Evolutionary conservation across 192 early-diverging fungal genomes (phyloP), one percentile per base, ranked within the genome.

Genomic region (Coemansia sp.): DNA sequence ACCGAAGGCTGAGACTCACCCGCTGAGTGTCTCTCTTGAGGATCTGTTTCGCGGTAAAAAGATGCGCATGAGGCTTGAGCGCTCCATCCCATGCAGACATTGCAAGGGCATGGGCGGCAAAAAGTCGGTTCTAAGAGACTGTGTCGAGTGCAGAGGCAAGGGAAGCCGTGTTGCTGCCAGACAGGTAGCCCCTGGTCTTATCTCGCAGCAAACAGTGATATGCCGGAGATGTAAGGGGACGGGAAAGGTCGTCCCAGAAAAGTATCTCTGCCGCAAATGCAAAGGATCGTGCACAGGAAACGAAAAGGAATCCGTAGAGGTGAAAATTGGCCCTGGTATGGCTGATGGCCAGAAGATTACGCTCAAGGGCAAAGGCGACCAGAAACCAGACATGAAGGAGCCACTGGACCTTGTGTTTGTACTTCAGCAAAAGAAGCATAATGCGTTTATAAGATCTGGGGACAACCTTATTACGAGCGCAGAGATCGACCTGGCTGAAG

Each of bases 251-350:
- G 91, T 97, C 68, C 89, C 87, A 13, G 88, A 90, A 26, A 95
- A 93, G 85, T 90, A 94, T 79, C 82, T 87, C 36, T 99, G 98
- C 82, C 94, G 95, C 80, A 88, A 88, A 54, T 99, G 98, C 86
- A 94, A 93, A 73, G 98, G 96, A 7, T 78, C 80, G 62, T 92
- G 97, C 82, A 87, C 94, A 1, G 78, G 85, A 12, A 83, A 88
- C 32, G 96, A 96, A 80, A 92, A 92, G 67, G 98, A 98, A 76
- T 84, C 89, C 7, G 88, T 99, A 49, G 95, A 96, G 66, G 87
- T 99, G 62, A 88, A 87, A 69, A 90, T 99, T 49, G 94, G 98
- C 68, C 96, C 94, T 75, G 98, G 98, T 39, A 96, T 97, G 94
- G 72, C 65, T 37, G 85, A 97, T 63, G 92, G 93, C 21, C 93